Conservation (phyloP, 176 grass and related monocot species). For the Oryza glaberrima region DNA sequence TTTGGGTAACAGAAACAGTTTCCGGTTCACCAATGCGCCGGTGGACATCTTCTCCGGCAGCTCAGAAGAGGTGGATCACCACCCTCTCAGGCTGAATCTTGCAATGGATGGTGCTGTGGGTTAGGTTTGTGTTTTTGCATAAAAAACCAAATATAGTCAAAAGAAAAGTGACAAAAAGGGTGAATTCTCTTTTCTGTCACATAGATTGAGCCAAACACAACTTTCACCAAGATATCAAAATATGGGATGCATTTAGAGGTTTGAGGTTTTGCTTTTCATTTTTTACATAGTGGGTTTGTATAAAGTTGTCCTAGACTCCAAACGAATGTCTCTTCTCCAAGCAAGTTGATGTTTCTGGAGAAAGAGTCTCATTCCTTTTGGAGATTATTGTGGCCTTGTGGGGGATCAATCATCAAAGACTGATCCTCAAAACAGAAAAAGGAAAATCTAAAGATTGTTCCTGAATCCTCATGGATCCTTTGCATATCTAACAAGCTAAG, state of each 20-base stretch:
- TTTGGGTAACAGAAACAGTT: not conserved
- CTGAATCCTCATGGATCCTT: not conserved
- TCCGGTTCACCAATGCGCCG: conserved; percentile 28
- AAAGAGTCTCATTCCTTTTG: conserved; percentile 22
- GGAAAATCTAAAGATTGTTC: conserved; percentile 28
- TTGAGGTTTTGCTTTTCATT: not conserved
- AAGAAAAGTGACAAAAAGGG: not conserved
- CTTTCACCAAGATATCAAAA: not conserved
- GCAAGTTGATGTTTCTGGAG: conserved; percentile 11
- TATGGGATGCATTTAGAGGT: not conserved
- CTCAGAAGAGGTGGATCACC: conserved; percentile 20
- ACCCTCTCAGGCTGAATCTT: conserved; percentile 12
- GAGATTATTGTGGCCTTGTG: not conserved
- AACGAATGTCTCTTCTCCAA: conserved; percentile 6
- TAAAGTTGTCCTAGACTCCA: not conserved
- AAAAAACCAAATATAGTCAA: not conserved
- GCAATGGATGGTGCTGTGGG: not conserved
- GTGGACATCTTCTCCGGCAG: conserved; percentile 39
- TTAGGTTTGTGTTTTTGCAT: not conserved
- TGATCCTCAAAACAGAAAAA: not conserved
- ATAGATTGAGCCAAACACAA: not conserved
- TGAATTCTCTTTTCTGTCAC: conserved; percentile 18
- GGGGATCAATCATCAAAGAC: conserved; percentile 12
- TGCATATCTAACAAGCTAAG: conserved; percentile 16
- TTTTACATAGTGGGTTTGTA: conserved; percentile 11